These are phyloP conservation scores for Jatropha curcas DNA, from an alignment of 345 rosid genomes.

Conservation along the genomic window DNA sequence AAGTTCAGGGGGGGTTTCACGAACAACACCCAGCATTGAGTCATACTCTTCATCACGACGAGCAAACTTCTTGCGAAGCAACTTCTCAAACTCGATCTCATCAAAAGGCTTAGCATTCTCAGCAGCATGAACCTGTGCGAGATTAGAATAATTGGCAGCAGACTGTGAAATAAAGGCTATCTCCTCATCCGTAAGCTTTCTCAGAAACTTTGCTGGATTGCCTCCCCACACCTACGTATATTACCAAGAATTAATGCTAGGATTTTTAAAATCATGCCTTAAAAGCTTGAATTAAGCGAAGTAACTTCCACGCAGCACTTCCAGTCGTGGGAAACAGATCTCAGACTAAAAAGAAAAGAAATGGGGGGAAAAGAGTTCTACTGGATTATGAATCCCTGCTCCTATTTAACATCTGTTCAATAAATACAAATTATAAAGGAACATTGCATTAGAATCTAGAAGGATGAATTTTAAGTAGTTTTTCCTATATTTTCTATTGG, in stretches of 20 bases:
- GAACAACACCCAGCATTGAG: constrained; percentile 78
- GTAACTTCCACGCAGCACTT: not conserved
- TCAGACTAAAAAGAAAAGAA: not conserved
- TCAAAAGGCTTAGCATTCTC: constrained; percentile 81
- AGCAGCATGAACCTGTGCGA: constrained; percentile 82
- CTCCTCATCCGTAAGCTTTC: constrained; percentile 83
- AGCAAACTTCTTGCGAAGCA: constrained; percentile 76
- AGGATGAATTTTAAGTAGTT: too few relatives aligned
- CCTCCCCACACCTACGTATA: constrained; percentile 89
- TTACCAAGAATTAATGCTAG: not conserved
- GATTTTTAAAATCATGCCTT: not conserved
- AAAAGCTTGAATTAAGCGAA: not conserved
- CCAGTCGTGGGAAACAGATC: not conserved
- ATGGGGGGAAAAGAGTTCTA: too few relatives aligned
- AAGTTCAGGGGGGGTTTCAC: constrained; percentile 80
- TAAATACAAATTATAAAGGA: too few relatives aligned
- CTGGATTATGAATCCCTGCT: too few relatives aligned
- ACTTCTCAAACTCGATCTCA: constrained; percentile 87
- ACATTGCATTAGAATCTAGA: too few relatives aligned
- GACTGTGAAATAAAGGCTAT: constrained; percentile 69
- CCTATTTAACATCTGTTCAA: not conserved
- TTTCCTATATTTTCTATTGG: too few relatives aligned
- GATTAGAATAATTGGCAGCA: constrained; percentile 75
- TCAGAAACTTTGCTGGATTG: constrained; percentile 91
- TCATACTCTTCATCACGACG: constrained; percentile 75